These are phyloP conservation scores for Xylaria sp. DNA, from an alignment of 2,329 filamentous ascomycete genomes.

Conservation along the genomic window DNA sequence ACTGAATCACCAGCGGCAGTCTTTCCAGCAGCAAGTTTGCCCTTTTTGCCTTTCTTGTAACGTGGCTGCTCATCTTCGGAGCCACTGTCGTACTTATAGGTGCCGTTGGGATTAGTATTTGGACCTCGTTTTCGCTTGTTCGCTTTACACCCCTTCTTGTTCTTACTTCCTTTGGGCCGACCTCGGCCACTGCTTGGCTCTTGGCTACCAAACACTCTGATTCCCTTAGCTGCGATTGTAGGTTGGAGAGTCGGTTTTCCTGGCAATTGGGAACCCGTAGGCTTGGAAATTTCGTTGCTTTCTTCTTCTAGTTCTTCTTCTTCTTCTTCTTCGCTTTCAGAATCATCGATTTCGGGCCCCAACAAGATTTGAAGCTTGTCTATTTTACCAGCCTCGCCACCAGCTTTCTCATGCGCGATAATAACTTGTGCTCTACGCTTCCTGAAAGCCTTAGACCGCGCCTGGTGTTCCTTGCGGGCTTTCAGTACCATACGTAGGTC, in stretches of 20 bases:
- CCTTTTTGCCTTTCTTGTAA: constrained; percentile 7
- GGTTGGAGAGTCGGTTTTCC: not conserved
- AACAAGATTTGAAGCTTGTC: not conserved
- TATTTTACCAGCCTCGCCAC: constrained; percentile 5
- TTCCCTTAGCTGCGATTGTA: constrained; percentile 1
- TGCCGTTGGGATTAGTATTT: not conserved
- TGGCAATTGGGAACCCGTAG: too few relatives aligned
- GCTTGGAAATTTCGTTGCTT: not conserved
- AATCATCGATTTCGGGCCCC: constrained; percentile 1
- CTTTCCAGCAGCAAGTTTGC: not conserved
- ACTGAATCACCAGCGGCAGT: not conserved
- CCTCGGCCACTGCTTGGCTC: not conserved
- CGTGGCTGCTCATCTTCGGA: constrained; percentile 10
- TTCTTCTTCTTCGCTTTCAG: not conserved
- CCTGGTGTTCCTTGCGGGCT: constrained; percentile 25
- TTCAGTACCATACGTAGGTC: constrained; percentile 34
- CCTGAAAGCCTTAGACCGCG: constrained; percentile 5
- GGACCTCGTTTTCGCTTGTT: constrained; percentile 6
- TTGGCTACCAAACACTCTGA: not conserved
- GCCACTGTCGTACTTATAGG: constrained; percentile 7
- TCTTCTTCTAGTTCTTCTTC: not conserved
- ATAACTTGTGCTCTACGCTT: not conserved
- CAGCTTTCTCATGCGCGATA: not conserved
- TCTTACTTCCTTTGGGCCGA: constrained; percentile 5
- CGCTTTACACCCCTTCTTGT: not conserved